phyloP scores from a whole-genome alignment of 257 asterid genomes.

The Fraxinus americana region DNA sequence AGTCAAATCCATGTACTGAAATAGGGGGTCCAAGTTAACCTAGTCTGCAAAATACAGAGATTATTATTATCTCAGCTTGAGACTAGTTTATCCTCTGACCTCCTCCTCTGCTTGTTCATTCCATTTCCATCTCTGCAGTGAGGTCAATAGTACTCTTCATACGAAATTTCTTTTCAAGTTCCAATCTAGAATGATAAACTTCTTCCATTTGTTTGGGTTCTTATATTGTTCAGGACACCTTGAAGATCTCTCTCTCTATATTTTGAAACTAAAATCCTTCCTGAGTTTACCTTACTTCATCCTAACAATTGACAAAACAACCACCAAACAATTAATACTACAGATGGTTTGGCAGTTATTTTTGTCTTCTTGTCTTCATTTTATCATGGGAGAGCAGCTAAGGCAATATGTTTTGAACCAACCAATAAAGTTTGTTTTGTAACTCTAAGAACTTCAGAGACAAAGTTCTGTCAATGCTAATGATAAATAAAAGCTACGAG shows the following conservation, averaged over 20 bases:
- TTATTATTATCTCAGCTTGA: neutral
- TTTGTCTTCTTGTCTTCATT: neutral
- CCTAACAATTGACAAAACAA: neutral
- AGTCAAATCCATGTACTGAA: neutral
- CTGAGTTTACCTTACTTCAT: neutral
- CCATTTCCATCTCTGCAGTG: neutral
- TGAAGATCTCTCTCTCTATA: neutral
- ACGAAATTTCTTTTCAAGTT: neutral
- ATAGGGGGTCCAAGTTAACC: neutral
- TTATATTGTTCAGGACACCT: neutral
- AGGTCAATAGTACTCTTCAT: neutral
- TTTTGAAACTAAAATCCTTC: neutral
- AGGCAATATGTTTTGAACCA: neutral
- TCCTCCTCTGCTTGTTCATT: neutral
- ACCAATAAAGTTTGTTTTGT: neutral
- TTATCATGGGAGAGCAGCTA: neutral
- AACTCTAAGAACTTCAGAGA: neutral
- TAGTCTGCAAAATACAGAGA: neutral
- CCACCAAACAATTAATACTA: neutral
- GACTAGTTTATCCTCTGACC: neutral
- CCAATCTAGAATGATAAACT: neutral
- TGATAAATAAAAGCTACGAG: conserved; percentile 2
- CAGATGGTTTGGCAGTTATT: neutral
- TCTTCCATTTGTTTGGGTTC: neutral
- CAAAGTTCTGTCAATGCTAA: neutral